A percentile compares a stretch with the other conserved stretches of the same genome.
phyloP scores from a whole-genome alignment of 2,329 filamentous ascomycete species.

The Neopestalotiopsis sp. region DNA sequence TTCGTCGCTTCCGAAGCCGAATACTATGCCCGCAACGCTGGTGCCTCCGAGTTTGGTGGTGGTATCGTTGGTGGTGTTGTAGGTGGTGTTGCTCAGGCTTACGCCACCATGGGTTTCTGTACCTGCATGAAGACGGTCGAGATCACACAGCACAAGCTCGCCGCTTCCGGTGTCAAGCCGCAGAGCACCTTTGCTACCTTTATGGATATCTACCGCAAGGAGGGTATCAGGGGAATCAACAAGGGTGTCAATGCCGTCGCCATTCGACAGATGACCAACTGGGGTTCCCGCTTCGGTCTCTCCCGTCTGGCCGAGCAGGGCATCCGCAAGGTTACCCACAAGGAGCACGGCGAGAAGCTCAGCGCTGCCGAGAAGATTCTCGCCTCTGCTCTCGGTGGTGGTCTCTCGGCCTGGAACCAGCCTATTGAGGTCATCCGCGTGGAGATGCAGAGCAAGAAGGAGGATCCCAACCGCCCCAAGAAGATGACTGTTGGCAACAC shows the following conservation, averaged over 20 bases:
- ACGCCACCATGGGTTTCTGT: slow-evolving; percentile 99
- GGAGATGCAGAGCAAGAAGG: slow-evolving; percentile 99
- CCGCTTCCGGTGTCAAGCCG: slow-evolving; percentile 80
- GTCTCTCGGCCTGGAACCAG: slow-evolving; percentile 97
- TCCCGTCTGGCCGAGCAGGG: slow-evolving; percentile 88
- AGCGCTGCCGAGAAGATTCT: slow-evolving; percentile 84
- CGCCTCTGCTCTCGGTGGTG: slow-evolving; percentile 87
- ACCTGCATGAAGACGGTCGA: slow-evolving; percentile 99
- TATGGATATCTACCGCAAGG: slow-evolving; percentile 93
- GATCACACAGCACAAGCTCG: slow-evolving; percentile 98
- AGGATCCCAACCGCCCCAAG: slow-evolving; percentile 96
- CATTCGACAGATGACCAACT: slow-evolving; percentile 99
- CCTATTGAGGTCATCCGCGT: slow-evolving; percentile 99
- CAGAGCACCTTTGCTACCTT: slow-evolving; percentile 94
- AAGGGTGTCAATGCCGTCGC: slow-evolving; percentile 98
- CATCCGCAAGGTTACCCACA: slow-evolving; percentile 79
- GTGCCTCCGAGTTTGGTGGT: slow-evolving; percentile 84
- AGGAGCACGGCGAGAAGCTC: slow-evolving; percentile 81
- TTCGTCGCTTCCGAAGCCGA: slow-evolving; percentile 99
- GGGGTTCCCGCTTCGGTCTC: slow-evolving; percentile 95
- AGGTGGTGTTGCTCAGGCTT: slow-evolving; percentile 95
- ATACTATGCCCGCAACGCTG: slow-evolving; percentile 84
- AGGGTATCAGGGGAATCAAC: slow-evolving; percentile 96
- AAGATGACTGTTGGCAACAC: slow-evolving; percentile 97
- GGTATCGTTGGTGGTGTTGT: slow-evolving; percentile 92